These are phyloP conservation scores for Annulohypoxylon nitens DNA, from an alignment of 495 filamentous ascomycete genomes.

Conservation along the genomic window DNA sequence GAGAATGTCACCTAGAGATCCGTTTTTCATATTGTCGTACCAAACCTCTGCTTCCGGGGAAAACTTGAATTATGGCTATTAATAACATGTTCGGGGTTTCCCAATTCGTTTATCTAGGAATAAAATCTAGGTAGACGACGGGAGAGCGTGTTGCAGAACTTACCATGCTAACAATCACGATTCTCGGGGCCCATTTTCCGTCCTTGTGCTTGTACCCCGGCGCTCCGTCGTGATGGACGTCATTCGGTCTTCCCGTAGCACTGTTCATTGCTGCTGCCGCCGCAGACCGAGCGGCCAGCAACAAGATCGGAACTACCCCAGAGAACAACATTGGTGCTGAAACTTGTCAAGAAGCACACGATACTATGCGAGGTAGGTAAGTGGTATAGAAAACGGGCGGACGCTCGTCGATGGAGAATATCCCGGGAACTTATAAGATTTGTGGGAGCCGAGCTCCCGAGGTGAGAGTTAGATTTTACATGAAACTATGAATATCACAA, in stretches of 20 bases:
- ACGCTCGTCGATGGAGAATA: background rate
- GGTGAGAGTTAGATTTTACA: background rate
- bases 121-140: background rate
- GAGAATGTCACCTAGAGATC: slow-evolving; percentile 63
- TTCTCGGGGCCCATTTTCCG: slow-evolving; percentile 69
- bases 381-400: background rate
- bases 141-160: slow-evolving; percentile 17
- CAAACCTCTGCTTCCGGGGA: slow-evolving; percentile 74
- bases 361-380: background rate
- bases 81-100: background rate
- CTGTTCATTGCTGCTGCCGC: slow-evolving; percentile 10
- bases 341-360: background rate
- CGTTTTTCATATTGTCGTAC: slow-evolving; percentile 68
- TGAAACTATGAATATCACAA: background rate
- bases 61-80: slow-evolving; percentile 62
- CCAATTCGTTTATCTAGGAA: background rate
- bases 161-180: slow-evolving; percentile 80
- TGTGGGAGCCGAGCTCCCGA: background rate
- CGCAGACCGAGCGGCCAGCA: slow-evolving; percentile 5
- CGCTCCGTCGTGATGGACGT: background rate
- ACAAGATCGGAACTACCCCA: background rate
- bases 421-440: background rate
- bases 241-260: background rate
- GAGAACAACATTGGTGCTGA: slow-evolving; percentile 21
- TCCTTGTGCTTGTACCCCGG: background rate